Percentiles rank a stretch among this genome's conserved stretches.
phyloP scores from a whole-genome alignment of 495 filamentous ascomycete genomes.

The Lasiosphaeria hispida region DNA sequence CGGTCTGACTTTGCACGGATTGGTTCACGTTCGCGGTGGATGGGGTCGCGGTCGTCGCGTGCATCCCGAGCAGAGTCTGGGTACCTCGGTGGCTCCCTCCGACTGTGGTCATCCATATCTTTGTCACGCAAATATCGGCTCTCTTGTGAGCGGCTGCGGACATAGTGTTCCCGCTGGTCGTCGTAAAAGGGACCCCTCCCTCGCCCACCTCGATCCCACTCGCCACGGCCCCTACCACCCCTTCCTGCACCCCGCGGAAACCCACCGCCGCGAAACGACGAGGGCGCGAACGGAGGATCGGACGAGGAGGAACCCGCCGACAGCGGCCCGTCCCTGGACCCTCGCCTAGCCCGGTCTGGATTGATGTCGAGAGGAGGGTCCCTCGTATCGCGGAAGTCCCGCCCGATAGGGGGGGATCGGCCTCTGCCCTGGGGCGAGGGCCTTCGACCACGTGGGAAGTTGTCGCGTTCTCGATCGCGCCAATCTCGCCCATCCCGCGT shows the following conservation, averaged over 20 bases:
- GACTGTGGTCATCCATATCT: constrained; percentile 45
- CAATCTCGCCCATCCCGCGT: constrained; percentile 29
- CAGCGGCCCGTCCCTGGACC: constrained; percentile 57
- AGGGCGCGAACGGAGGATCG: constrained; percentile 55
- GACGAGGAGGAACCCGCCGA: constrained; percentile 68
- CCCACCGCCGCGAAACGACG: constrained; percentile 55
- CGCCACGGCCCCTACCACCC: constrained; percentile 63
- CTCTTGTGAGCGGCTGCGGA: constrained; percentile 70
- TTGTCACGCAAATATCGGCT: constrained; percentile 53
- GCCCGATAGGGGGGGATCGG: constrained; percentile 37
- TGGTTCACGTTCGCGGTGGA: constrained; percentile 39
- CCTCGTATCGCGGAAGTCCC: constrained; percentile 29
- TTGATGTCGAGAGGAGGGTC: constrained; percentile 48
- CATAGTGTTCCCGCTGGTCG: constrained; percentile 56
- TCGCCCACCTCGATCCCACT: constrained; percentile 64
- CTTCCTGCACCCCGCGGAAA: constrained; percentile 42
- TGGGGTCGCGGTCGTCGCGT: constrained; percentile 44
- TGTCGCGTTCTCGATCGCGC: constrained; percentile 39
- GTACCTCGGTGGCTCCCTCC: constrained; percentile 35
- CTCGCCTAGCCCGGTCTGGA: constrained; percentile 48
- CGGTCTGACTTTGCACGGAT: constrained; percentile 45
- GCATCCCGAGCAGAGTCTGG: constrained; percentile 51
- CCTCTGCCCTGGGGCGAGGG: constrained; percentile 46
- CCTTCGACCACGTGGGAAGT: constrained; percentile 41
- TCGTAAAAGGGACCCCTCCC: constrained; percentile 47